These are phyloP conservation scores for Talaromyces proteolyticus DNA, from an alignment of 495 filamentous ascomycete genomes.

Conservation along the genomic window DNA sequence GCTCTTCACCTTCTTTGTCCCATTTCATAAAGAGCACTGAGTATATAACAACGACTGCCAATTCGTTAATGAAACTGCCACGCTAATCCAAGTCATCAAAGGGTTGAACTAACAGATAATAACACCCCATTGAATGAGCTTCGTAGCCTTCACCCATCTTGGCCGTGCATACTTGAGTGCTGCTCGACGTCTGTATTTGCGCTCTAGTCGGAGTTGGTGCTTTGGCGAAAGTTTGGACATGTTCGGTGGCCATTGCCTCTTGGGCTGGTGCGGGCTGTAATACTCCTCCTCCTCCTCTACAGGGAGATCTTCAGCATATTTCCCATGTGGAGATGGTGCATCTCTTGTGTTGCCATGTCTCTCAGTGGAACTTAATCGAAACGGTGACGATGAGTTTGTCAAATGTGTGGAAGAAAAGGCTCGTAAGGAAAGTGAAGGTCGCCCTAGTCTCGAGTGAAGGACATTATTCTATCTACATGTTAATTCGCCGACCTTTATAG, in stretches of 20 bases:
- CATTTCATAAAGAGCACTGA: slow-evolving; percentile 75
- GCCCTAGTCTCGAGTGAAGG: neutral
- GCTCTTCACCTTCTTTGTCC: slow-evolving; percentile 45
- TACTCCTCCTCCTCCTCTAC: slow-evolving; percentile 13
- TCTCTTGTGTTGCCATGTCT: neutral
- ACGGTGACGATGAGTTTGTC: slow-evolving; percentile 21
- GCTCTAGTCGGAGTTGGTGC: slow-evolving; percentile 82
- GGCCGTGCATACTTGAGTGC: slow-evolving; percentile 70
- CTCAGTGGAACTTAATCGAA: slow-evolving; percentile 28
- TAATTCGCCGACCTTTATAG: no score
- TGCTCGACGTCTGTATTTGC: slow-evolving; percentile 39
- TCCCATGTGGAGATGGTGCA: no score
- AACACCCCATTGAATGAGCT: slow-evolving; percentile 61
- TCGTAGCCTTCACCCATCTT: slow-evolving; percentile 64
- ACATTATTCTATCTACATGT: neutral
- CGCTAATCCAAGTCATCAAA: neutral
- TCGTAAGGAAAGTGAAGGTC: neutral
- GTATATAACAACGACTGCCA: slow-evolving; percentile 63
- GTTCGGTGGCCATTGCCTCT: slow-evolving; percentile 89
- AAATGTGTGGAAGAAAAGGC: slow-evolving; percentile 1
- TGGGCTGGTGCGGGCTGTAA: slow-evolving; percentile 66
- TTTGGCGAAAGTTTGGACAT: slow-evolving; percentile 72
- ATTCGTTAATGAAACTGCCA: slow-evolving; percentile 5
- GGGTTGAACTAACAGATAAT: slow-evolving; percentile 50
- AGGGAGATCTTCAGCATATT: neutral